These are phyloP conservation scores for Termitomyces sp. DNA, from an alignment of 768 basidiomycete species.

Conservation along the genomic window DNA sequence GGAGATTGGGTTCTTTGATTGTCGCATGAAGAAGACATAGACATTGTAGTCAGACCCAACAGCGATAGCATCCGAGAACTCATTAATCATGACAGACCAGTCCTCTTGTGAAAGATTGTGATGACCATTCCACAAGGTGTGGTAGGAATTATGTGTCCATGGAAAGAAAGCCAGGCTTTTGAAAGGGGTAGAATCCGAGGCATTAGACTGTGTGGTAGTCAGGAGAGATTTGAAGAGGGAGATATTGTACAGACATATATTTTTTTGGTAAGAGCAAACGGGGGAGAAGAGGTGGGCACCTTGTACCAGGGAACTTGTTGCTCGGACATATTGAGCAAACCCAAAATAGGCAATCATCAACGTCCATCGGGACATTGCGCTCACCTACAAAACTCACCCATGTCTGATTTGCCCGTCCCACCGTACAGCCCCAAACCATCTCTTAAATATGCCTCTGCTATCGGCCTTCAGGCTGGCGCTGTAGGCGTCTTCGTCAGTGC, in stretches of 20 bases:
- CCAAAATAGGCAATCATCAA: constrained; percentile 27
- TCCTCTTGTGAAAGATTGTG: constrained; percentile 25
- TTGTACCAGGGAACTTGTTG: constrained; percentile 34
- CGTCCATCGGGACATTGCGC: constrained; percentile 19
- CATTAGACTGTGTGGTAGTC: constrained; percentile 23
- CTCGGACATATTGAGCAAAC: constrained; percentile 12
- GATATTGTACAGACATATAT: constrained; percentile 39
- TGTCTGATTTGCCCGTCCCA: constrained; percentile 31
- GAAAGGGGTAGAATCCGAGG: constrained; percentile 28
- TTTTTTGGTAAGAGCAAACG: constrained; percentile 41
- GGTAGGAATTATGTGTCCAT: constrained; percentile 36
- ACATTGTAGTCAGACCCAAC: constrained; percentile 37
- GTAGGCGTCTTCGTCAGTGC: constrained; percentile 68
- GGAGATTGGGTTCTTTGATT: constrained; percentile 28
- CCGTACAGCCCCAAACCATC: constrained; percentile 50
- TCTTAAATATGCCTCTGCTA: constrained; percentile 50
- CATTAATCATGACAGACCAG: constrained; percentile 46
- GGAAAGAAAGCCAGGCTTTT: constrained; percentile 47
- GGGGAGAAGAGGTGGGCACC: constrained; percentile 26
- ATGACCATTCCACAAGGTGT: constrained; percentile 34
- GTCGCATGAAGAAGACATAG: constrained; percentile 35
- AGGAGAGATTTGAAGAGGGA: not conserved
- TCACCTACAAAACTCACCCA: constrained; percentile 23
- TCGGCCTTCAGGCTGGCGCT: constrained; percentile 61
- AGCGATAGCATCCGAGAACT: constrained; percentile 51